Conservation (phyloP, 2,329 filamentous ascomycete genomes). For the Fusarium sp. region DNA sequence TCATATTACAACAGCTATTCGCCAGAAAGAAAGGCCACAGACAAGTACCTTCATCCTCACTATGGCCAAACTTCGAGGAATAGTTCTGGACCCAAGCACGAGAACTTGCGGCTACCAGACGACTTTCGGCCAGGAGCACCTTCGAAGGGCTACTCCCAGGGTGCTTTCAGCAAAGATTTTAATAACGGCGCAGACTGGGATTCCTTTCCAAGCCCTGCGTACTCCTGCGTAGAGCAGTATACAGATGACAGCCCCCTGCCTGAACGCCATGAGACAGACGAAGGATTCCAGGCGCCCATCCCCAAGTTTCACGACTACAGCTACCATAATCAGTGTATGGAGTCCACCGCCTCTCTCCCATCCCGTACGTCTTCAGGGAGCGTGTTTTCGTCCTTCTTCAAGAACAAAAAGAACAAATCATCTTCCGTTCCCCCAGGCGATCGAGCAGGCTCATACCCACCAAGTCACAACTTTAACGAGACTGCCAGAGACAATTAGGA, state of each 20-base stretch:
- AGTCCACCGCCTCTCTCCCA: conserved; percentile 22
- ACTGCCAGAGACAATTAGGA: conserved; percentile 40
- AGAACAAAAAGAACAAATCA: conserved; percentile 21
- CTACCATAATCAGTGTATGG: background rate
- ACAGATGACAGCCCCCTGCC: background rate
- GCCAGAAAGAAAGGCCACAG: background rate
- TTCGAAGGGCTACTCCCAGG: conserved; percentile 32
- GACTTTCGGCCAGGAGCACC: conserved; percentile 6
- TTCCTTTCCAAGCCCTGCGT: conserved; percentile 1
- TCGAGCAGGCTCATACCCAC: conserved; percentile 1
- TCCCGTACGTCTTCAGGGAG: conserved; percentile 24
- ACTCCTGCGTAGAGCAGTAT: background rate
- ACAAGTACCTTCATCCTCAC: conserved; percentile 16
- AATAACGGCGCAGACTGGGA: conserved; percentile 11
- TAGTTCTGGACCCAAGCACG: background rate
- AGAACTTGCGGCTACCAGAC: conserved; percentile 7
- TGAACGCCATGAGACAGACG: background rate
- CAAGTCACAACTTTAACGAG: conserved; percentile 27
- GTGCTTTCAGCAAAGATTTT: conserved; percentile 38
- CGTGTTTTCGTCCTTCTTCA: conserved; percentile 37
- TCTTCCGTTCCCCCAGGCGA: background rate
- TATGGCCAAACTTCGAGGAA: background rate
- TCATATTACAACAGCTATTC: background rate
- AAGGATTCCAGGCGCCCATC: background rate
- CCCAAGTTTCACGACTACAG: background rate